Conservation (phyloP, 371 early-diverging fungal genomes). For the Vairimorpha ceranae region DNA sequence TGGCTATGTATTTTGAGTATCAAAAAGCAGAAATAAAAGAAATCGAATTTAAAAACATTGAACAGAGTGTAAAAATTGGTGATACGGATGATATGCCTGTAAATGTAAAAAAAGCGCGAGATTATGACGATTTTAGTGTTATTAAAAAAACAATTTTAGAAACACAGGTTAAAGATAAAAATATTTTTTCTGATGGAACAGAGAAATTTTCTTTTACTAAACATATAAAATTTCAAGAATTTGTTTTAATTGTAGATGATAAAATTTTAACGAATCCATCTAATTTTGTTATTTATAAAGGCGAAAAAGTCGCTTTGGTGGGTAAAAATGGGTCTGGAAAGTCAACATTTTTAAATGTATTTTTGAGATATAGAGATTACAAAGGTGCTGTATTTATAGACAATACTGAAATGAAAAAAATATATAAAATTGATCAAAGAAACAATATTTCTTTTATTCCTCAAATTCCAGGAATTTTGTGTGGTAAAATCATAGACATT, state of each 20-base stretch:
- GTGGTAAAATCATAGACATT: slow-evolving; percentile 71
- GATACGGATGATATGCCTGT: background rate
- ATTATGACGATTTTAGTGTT: background rate
- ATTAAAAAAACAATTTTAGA: slow-evolving; percentile 10
- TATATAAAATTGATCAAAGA: slow-evolving; percentile 67
- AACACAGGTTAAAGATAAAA: background rate
- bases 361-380: slow-evolving; percentile 56
- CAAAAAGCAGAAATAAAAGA: background rate
- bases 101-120: background rate
- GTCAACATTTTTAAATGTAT: slow-evolving; percentile 52
- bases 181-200: background rate
- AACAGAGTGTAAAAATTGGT: slow-evolving; percentile 1
- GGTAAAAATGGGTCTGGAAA: slow-evolving; percentile 62
- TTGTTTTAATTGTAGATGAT: slow-evolving; percentile 13
- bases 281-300: slow-evolving; percentile 49
- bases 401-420: slow-evolving; percentile 66
- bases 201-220: slow-evolving; percentile 10
- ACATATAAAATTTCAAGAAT: slow-evolving; percentile 19
- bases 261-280: slow-evolving; percentile 37
- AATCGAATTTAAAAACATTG: background rate
- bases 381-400: slow-evolving; percentile 51
- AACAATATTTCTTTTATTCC: slow-evolving; percentile 71
- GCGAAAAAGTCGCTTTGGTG: slow-evolving; percentile 58
- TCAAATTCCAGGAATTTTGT: slow-evolving; percentile 77
- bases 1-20: slow-evolving; percentile 2